Percentiles rank a stretch among this genome's conserved stretches.
Evolutionary conservation across 2,329 filamentous ascomycete genomes (phyloP).

Genomic region (Chrysosporium keratinophilum): DNA sequence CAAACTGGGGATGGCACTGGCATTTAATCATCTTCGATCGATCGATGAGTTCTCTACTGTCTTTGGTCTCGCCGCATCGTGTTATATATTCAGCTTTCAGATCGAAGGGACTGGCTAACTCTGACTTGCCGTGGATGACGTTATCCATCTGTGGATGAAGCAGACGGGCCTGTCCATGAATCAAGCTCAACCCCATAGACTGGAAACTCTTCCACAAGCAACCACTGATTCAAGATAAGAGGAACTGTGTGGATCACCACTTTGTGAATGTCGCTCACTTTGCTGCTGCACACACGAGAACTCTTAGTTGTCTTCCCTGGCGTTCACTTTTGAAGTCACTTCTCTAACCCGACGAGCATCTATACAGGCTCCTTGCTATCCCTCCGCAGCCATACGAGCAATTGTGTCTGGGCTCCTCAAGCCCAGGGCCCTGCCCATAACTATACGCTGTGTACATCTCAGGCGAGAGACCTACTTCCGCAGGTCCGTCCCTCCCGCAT

Average conservation of each 20-base stretch:
- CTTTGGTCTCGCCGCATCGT: background rate
- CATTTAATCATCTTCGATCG: background rate
- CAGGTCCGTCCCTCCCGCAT: too few species aligned
- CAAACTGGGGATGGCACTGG: background rate
- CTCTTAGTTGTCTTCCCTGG: background rate
- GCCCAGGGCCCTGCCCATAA: too few species aligned
- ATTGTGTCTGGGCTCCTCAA: too few species aligned
- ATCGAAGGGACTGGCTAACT: background rate
- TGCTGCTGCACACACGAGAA: background rate
- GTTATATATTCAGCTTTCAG: background rate
- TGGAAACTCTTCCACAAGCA: background rate
- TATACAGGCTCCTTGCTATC: background rate
- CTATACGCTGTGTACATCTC: too few species aligned
- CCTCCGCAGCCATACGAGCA: too few species aligned
- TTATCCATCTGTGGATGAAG: slow-evolving; percentile 1
- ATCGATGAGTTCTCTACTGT: background rate
- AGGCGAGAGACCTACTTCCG: too few species aligned
- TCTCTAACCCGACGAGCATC: background rate
- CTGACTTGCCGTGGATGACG: background rate
- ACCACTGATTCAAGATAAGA: background rate
- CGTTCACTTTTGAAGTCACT: too few species aligned
- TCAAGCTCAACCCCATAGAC: background rate
- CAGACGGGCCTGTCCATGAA: background rate
- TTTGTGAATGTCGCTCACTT: background rate
- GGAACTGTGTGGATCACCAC: background rate